Percentiles rank a stretch among this genome's conserved stretches.
Conservation (phyloP, 352 stramenopile genomes). For the Aphanomyces euteiches region DNA sequence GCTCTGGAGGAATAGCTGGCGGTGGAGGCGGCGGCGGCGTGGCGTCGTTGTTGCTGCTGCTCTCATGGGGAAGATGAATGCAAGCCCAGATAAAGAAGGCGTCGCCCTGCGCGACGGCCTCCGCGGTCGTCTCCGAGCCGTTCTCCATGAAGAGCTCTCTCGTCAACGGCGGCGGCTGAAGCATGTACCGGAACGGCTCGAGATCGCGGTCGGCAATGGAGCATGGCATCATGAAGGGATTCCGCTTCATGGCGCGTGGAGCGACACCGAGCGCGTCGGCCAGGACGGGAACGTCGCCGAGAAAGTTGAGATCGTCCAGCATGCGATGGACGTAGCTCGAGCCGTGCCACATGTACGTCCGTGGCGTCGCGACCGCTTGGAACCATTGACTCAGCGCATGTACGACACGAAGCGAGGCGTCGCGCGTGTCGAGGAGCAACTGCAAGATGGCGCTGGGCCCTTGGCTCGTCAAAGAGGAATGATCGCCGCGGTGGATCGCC, state of each 20-base stretch:
- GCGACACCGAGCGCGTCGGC: slow-evolving; percentile 54
- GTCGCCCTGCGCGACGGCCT: background rate
- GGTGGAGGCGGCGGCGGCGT: no score
- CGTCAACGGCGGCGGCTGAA: slow-evolving; percentile 39
- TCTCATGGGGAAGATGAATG: background rate
- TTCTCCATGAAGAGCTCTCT: no score
- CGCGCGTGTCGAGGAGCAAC: slow-evolving; percentile 59
- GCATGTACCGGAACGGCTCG: slow-evolving; percentile 39
- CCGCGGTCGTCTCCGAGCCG: background rate
- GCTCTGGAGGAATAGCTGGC: no score
- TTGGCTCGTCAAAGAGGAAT: slow-evolving; percentile 38
- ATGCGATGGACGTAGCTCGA: slow-evolving; percentile 73
- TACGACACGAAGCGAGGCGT: slow-evolving; percentile 53
- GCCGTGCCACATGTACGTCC: slow-evolving; percentile 48
- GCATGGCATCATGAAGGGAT: slow-evolving; percentile 81
- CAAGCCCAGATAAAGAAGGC: slow-evolving; percentile 24
- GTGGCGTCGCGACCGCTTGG: slow-evolving; percentile 13
- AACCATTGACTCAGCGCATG: slow-evolving; percentile 58
- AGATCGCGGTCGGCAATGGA: slow-evolving; percentile 65
- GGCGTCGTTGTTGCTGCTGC: background rate
- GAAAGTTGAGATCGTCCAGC: slow-evolving; percentile 72
- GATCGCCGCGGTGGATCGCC: slow-evolving; percentile 32
- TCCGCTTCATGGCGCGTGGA: slow-evolving; percentile 57
- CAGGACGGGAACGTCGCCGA: slow-evolving; percentile 48
- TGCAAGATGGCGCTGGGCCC: slow-evolving; percentile 56